Base-by-base conservation (phyloP, 208 protist genomes). In the Angomonas desouzai region DNA sequence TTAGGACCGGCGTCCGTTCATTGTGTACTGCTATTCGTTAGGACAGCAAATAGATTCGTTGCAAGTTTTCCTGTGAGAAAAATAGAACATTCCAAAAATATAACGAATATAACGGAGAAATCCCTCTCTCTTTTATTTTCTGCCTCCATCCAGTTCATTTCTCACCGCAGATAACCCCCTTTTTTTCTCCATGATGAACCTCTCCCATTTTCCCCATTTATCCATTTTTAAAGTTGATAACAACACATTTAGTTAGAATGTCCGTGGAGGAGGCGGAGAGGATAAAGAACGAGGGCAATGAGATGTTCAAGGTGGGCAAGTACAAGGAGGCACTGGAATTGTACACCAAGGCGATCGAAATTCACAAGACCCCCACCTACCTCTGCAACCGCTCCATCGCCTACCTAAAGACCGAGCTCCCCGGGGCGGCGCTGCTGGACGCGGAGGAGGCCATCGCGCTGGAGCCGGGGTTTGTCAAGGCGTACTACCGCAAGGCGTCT, bases 401-500 rank as follows among this genome's bases (percentile, higher is more conserved):
- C 18, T 93, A 99, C 71, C 48, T 99, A 58, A 98, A 97, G 62
- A 76, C 77, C 0, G 93, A 97, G 64, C 76, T 94, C 30, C 78
- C 89, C 55, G 97, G 97, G 13, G 83, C 83, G 2, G 97, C 98
- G 10, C 74, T 99, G 13, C 51, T 72, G 0, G 98, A 99, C 62
- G 96, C 97, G 23, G 84, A 93, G 13, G 83, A 81, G 49, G 89
- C 96, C 10, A 82, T 98, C 28, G 74, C 85, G 22, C 47, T 98
- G 16, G 97, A 99, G 45, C 87, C 89, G 1, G 81, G 70, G 38
- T 99, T 97, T 57, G 80, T 97, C 2, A 99, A 99, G 85, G 98
- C 94, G 11, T 98, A 99, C 74, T 99, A 99, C 81, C 88, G 98
- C 65, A 89, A 97, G 43, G 98, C 94, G 22, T 94, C 91, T 0